Evolutionary conservation across 805 yeast genomes (phyloP), one percentile per base, ranked within the genome.

Genomic region (Lipomyces orientalis): DNA sequence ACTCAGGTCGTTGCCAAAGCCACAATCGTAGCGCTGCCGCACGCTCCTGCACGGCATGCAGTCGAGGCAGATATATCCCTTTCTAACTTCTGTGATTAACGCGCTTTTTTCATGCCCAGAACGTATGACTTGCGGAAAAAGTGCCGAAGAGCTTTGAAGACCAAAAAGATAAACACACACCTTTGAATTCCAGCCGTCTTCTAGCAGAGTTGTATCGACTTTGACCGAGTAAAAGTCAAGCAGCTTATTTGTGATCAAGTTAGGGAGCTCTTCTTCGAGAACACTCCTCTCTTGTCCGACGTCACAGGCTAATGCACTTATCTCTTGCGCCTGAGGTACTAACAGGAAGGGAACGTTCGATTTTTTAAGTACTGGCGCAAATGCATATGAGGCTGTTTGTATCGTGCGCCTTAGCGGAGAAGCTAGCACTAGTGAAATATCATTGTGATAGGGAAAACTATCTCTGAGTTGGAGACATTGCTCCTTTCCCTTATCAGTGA

Each of bases 121-220:
- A 25, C 29, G 29, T 25, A 25, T 25, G 29, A 25, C 2, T 3
- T 25, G 29, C 3, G 29, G 29, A 25, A 25, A 25, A 25, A 25
- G 29, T 25, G 29, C 29, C 29, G 29, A 25, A 25, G 16, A 12
- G n/a, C 49, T 39, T 39, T 16, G n/a, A 39, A 39, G 49, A 39
- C 49, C n/a, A n/a, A 16, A 39, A 39, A 39, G 49, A 39, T 14
- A 39, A 2, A 39, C 12, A 16, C 49, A 4, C n/a, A 39, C 49
- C 49, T 39, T 39, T 16, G 49, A 39, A 39, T 39, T 39, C 49
- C 49, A 39, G n/a, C 49, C 49, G n/a, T 39, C 49, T 39, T 39
- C 49, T 16, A 39, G 16, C n/a, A 39, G n/a, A 16, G 16, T 39
- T 2, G 49, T 39, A 16, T 39, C 49, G 16, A 39, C 49, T 39